Conservation (phyloP, 2,329 filamentous ascomycete species). For the Penicillium concentricum region DNA sequence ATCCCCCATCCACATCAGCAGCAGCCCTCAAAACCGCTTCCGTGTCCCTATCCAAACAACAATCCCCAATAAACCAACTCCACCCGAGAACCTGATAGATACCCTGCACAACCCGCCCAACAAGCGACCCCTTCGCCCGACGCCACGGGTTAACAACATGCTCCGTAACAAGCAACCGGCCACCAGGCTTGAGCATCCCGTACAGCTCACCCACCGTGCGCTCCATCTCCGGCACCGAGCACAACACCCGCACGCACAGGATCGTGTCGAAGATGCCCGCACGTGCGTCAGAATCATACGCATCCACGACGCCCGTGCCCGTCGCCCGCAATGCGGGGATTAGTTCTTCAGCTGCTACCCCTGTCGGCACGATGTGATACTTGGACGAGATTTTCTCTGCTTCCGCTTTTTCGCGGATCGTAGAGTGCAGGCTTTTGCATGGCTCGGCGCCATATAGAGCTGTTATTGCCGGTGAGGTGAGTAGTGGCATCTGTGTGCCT, state of each 20-base stretch:
- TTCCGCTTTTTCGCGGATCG: conserved; percentile 43
- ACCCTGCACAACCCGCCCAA: conserved; percentile 48
- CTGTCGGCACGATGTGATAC: conserved; percentile 52
- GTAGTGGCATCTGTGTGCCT: conserved; percentile 51
- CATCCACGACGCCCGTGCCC: conserved; percentile 32
- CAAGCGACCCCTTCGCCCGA: conserved; percentile 45
- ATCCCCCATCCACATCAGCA: conserved; percentile 45
- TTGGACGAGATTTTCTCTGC: conserved; percentile 45
- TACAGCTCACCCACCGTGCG: conserved; percentile 50
- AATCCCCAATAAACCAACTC: conserved; percentile 54
- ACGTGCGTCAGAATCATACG: conserved; percentile 12
- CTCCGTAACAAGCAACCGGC: conserved; percentile 55
- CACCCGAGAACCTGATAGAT: conserved; percentile 50
- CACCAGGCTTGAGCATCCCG: conserved; percentile 53
- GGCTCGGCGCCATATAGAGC: conserved; percentile 58
- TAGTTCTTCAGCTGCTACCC: conserved; percentile 49
- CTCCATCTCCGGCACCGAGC: conserved; percentile 52
- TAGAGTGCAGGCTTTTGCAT: conserved; percentile 47
- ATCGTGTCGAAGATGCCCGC: conserved; percentile 55
- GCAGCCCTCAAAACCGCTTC: conserved; percentile 43
- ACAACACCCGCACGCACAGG: conserved; percentile 55
- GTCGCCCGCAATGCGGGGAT: conserved; percentile 31
- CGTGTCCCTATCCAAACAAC: conserved; percentile 52
- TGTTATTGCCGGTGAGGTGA: conserved; percentile 44
- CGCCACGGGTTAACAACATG: conserved; percentile 56